Percentiles rank a stretch among this genome's conserved stretches.
Conservation (phyloP, 1,284 basidiomycete species). For the Microbotryum silenes-acaulis region DNA sequence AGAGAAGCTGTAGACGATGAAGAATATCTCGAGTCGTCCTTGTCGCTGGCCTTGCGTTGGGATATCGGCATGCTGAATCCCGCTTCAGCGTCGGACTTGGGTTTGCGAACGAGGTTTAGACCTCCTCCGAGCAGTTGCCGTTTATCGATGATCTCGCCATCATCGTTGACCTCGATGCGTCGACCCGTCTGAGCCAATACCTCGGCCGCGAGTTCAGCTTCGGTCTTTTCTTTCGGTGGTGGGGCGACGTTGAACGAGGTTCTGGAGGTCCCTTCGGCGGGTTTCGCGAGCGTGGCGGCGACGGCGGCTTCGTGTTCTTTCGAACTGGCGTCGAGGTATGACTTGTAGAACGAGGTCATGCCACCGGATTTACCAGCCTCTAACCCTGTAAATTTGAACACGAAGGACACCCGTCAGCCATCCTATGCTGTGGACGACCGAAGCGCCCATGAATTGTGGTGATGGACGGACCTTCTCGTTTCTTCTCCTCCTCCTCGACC, state of each 20-base stretch:
- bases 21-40: background rate
- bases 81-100: conserved; percentile 8
- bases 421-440: background rate
- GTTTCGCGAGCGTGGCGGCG: conserved; percentile 51
- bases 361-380: conserved; percentile 45
- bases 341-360: conserved; percentile 78
- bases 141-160: conserved; percentile 94
- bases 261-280: conserved; percentile 1
- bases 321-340: conserved; percentile 70
- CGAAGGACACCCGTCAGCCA: background rate
- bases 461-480: conserved; percentile 60
- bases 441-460: conserved; percentile 4
- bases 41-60: conserved; percentile 7
- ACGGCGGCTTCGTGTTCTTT: conserved; percentile 75
- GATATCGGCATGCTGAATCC: conserved; percentile 54
- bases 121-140: conserved; percentile 84
- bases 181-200: conserved; percentile 64
- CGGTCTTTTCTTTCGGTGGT: conserved; percentile 43
- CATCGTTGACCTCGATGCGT: conserved; percentile 92
- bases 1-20: conserved; percentile 6
- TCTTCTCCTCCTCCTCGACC: conserved; percentile 84
- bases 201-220: conserved; percentile 58
- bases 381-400: conserved; percentile 14
- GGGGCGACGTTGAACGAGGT: conserved; percentile 17
- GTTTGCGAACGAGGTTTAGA: conserved; percentile 59